Percentiles rank a stretch among this genome's conserved stretches.
Evolutionary conservation across 2,329 filamentous ascomycete species (phyloP).

Genomic region (Xylaria sp.): DNA sequence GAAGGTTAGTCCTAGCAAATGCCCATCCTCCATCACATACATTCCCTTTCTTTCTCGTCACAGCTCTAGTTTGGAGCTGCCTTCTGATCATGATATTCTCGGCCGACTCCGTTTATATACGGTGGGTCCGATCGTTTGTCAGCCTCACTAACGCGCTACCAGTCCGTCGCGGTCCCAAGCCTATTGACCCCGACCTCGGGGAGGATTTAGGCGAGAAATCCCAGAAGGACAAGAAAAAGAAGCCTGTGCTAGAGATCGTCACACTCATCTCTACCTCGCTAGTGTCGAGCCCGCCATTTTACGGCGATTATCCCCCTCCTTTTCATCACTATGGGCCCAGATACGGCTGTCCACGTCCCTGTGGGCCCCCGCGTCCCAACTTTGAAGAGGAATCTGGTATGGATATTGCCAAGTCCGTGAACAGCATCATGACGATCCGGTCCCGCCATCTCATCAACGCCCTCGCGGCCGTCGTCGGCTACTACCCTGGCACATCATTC

Average conservation of each 20-base stretch:
- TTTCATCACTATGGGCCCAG: slow-evolving; percentile 23
- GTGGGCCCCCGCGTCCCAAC: neutral
- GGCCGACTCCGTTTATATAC: neutral
- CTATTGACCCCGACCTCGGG: slow-evolving; percentile 53
- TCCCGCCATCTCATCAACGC: slow-evolving; percentile 60
- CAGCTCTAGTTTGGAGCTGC: neutral
- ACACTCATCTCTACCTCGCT: slow-evolving; percentile 52
- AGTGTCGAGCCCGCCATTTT: slow-evolving; percentile 29
- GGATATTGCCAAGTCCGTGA: slow-evolving; percentile 48
- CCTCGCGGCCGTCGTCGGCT: slow-evolving; percentile 59
- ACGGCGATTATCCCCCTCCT: slow-evolving; percentile 39
- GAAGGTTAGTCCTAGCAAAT: slow-evolving; percentile 47
- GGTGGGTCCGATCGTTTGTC: neutral
- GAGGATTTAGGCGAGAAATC: slow-evolving; percentile 42
- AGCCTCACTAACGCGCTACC: slow-evolving; percentile 19
- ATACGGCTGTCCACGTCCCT: neutral
- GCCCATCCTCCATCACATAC: neutral
- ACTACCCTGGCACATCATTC: slow-evolving; percentile 59
- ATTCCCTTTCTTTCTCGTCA: neutral
- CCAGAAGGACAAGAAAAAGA: slow-evolving; percentile 36
- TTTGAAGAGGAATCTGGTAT: slow-evolving; percentile 40
- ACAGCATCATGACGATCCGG: slow-evolving; percentile 57
- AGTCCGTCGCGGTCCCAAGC: slow-evolving; percentile 55
- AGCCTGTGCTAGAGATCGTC: slow-evolving; percentile 58
- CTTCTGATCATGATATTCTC: neutral